These are phyloP conservation scores for Tuber melanosporum DNA, from an alignment of 495 filamentous ascomycete species.

Conservation along the genomic window DNA sequence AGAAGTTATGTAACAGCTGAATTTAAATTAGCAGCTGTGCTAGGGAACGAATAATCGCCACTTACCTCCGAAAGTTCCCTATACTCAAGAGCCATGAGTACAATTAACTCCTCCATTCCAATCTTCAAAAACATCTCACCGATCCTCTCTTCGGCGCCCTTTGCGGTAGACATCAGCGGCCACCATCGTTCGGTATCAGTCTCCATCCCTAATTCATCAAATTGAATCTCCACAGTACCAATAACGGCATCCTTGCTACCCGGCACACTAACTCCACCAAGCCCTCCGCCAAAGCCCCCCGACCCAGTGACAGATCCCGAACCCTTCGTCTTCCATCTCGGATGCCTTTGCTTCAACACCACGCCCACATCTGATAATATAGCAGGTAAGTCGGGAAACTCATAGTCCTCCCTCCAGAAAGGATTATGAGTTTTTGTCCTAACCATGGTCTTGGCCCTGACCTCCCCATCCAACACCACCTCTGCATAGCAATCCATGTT, in stretches of 20 bases:
- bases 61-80: slow-evolving; percentile 62
- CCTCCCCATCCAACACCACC: slow-evolving; percentile 83
- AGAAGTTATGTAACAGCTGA: slow-evolving; percentile 70
- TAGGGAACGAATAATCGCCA: background rate
- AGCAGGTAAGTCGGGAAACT: slow-evolving; percentile 76
- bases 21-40: background rate
- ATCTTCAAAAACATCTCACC: slow-evolving; percentile 85
- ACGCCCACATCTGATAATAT: slow-evolving; percentile 73
- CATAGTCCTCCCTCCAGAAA: slow-evolving; percentile 91
- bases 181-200: slow-evolving; percentile 88
- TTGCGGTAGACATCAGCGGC: slow-evolving; percentile 65
- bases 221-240: slow-evolving; percentile 72
- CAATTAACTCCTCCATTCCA: slow-evolving; percentile 76
- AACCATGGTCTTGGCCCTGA: slow-evolving; percentile 75
- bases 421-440: slow-evolving; percentile 75
- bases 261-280: slow-evolving; percentile 39
- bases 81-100: slow-evolving; percentile 81
- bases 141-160: slow-evolving; percentile 55
- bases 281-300: slow-evolving; percentile 40
- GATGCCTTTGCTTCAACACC: slow-evolving; percentile 66
- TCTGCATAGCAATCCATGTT: slow-evolving; percentile 71
- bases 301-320: slow-evolving; percentile 37
- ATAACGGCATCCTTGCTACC: slow-evolving; percentile 51
- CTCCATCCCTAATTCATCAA: slow-evolving; percentile 73
- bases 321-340: slow-evolving; percentile 40